Evolutionary conservation across 441 rosid genomes (phyloP), one percentile per base, ranked within the genome.

Genomic region (Mallotus japonicus): DNA sequence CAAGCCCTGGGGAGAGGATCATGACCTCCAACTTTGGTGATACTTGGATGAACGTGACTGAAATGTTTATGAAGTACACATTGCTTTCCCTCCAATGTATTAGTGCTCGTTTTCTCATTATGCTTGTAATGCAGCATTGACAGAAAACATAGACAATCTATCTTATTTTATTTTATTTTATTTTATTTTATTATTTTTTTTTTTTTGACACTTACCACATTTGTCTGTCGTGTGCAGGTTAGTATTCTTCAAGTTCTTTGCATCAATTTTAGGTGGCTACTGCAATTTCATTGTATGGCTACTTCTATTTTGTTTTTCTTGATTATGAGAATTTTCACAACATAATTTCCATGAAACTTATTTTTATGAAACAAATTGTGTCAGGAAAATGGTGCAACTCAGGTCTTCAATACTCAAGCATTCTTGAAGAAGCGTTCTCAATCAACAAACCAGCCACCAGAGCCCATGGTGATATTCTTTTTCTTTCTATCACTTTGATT

Each of bases 1-100:
- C 88, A 93, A 92, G 90, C 92, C 96, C 65, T 96, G 99, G 99
- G 93, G 96, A 79, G 96, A 89, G 74, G 94, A 87, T 71, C 98
- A 93, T 73, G 97, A 93, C 73, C 84, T 93, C 81, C 97, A 89
- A 84, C 90, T 96, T 63, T 93, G 98, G 99, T 93, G 86, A 87
- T 75, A 47, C 82, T 82, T 73, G 79, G 76, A 79, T 76, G 78
- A 71, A 66, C 16, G 1, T 70, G 71, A 37, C 40, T 37, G 40
- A 66, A 79, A 76, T 76, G 37, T 64, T 78, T 69, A 64, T 79
- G 73, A 73, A 73, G 68, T 66, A 62, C 70, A 54, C 14, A 3
- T 80, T 82, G 62, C 81, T 70, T 73, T 71, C 65, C 77, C 76
- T 55, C 28, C 37, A 65, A 17, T 47, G 40, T 40, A 17, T 70